Conservation (phyloP, 257 asterid genomes). For the Osmanthus fragrans region DNA sequence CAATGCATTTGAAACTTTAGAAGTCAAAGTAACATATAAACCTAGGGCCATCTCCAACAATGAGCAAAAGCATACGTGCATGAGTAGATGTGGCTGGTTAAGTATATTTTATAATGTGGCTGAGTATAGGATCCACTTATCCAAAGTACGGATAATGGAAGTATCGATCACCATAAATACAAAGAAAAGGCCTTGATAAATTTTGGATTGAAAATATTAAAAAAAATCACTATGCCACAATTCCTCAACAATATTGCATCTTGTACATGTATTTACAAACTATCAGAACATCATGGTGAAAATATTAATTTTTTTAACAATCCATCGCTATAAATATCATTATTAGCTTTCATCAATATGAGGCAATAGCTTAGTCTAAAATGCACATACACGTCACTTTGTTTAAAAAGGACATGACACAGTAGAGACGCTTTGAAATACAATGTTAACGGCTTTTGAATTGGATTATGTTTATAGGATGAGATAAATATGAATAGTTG, state of each 20-base stretch:
- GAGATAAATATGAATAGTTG: not conserved
- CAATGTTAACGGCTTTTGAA: not conserved
- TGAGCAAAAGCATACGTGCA: not conserved
- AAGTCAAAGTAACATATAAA: not conserved
- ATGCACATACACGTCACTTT: not conserved
- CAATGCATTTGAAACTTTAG: too few species aligned
- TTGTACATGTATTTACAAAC: not conserved
- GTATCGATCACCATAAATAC: not conserved
- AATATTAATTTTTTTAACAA: not conserved
- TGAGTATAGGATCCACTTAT: not conserved
- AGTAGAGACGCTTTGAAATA: not conserved
- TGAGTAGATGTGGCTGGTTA: not conserved
- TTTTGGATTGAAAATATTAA: not conserved
- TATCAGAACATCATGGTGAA: not conserved
- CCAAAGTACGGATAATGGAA: not conserved
- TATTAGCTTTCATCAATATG: not conserved
- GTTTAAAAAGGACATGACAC: not conserved
- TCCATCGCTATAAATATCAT: not conserved
- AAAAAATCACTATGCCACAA: not conserved
- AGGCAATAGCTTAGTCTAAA: not conserved
- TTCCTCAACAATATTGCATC: not conserved
- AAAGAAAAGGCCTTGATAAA: not conserved
- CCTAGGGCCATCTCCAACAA: not conserved
- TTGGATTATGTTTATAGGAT: not conserved
- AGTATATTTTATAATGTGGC: not conserved